Percentiles rank a stretch among this genome's conserved stretches.
Conservation (phyloP, 768 basidiomycete genomes). For the Leccinum rimulosum region DNA sequence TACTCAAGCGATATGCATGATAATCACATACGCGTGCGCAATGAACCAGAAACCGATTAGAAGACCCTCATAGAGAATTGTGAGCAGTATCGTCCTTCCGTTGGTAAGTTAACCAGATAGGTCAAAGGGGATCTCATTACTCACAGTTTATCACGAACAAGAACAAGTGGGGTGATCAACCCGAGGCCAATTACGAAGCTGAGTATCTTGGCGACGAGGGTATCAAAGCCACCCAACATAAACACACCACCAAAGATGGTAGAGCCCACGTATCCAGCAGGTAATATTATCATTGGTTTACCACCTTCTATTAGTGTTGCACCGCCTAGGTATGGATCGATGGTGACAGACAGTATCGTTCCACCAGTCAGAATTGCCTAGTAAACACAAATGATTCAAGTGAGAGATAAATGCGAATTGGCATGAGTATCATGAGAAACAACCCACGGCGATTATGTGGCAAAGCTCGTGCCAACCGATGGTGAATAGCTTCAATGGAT, state of each 20-base stretch:
- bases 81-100: constrained; percentile 79
- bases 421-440: constrained; percentile 4
- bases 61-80: constrained; percentile 77
- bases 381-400: not conserved
- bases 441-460: constrained; percentile 71
- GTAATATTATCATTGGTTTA: constrained; percentile 63
- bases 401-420: constrained; percentile 6
- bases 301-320: constrained; percentile 70
- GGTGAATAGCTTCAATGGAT: constrained; percentile 81
- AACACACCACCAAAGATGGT: constrained; percentile 81
- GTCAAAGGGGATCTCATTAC: constrained; percentile 25
- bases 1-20: constrained; percentile 1
- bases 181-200: constrained; percentile 90
- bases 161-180: constrained; percentile 77
- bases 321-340: constrained; percentile 78
- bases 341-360: constrained; percentile 73
- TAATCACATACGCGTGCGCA: constrained; percentile 72
- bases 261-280: constrained; percentile 82
- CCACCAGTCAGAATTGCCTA: constrained; percentile 82
- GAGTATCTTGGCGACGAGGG: constrained; percentile 86
- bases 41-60: constrained; percentile 95
- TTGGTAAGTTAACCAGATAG: constrained; percentile 11
- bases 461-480: constrained; percentile 90
- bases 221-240: constrained; percentile 82
- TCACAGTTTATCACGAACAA: constrained; percentile 89